Conservation (phyloP, 495 filamentous ascomycete species). For the Cercophora scortea region DNA sequence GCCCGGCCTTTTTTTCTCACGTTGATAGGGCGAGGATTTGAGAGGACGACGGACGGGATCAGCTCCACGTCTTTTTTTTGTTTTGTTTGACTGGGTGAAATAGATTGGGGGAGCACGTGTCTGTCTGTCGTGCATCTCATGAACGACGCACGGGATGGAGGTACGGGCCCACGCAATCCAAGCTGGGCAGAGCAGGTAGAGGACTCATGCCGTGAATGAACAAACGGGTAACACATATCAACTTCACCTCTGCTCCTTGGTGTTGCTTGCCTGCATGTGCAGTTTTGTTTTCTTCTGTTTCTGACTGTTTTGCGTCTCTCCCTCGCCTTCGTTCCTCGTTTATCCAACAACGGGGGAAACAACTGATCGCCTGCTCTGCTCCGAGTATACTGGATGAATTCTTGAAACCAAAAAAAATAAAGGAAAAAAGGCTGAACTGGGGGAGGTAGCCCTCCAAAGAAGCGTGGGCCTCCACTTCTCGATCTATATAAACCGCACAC, state of each 20-base stretch:
- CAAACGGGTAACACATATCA: no score
- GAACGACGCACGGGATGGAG: no score
- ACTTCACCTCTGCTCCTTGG: no score
- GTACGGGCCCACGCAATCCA: no score
- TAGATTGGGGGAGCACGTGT: constrained; percentile 1
- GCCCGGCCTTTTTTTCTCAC: no score
- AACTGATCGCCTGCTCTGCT: not conserved
- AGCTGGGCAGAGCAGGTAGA: no score
- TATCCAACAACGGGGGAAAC: not conserved
- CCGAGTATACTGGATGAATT: not conserved
- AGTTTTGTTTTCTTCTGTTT: no score
- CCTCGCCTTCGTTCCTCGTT: not conserved
- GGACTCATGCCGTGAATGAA: no score
- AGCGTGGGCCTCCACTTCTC: constrained; percentile 6
- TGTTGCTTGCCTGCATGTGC: no score
- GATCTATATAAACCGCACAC: not conserved
- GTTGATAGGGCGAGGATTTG: no score
- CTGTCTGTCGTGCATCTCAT: not conserved
- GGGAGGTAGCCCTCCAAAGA: not conserved
- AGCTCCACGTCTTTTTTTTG: no score
- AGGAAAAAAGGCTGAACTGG: not conserved
- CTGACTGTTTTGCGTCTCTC: not conserved
- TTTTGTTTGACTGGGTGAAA: not conserved
- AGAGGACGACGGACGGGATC: no score
- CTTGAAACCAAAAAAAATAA: not conserved